A percentile compares a stretch with the other conserved stretches of the same genome.
Evolutionary conservation across 495 filamentous ascomycete species (phyloP).

Genomic region (Aspergillus leporis): DNA sequence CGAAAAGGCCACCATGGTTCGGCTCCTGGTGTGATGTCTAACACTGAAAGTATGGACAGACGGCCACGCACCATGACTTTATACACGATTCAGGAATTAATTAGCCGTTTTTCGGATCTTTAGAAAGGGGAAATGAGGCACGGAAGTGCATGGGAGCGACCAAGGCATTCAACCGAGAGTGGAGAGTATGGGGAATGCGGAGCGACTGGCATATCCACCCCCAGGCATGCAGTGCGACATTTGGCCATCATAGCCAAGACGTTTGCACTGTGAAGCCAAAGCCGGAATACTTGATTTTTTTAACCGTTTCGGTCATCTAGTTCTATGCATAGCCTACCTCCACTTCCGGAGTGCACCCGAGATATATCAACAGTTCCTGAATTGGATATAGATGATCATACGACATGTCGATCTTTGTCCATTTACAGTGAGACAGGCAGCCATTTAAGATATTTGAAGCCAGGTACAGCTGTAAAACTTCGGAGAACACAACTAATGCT

Average conservation of each 20-base stretch:
- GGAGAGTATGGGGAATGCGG: constrained; percentile 2
- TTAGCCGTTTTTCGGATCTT: neutral
- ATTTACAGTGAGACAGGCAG: neutral
- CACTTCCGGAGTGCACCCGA: neutral
- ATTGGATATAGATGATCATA: neutral
- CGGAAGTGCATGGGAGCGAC: neutral
- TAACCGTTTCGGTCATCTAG: neutral
- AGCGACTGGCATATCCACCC: neutral
- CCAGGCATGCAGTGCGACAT: neutral
- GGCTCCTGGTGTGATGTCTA: neutral
- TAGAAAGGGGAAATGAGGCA: neutral
- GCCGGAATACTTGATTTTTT: neutral
- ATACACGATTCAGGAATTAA: neutral
- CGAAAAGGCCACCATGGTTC: constrained; percentile 16
- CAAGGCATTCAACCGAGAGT: neutral
- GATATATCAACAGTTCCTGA: neutral
- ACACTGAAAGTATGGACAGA: neutral
- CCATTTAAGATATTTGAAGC: neutral
- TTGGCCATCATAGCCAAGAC: neutral
- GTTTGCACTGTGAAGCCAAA: neutral
- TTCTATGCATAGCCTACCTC: neutral
- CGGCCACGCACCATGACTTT: neutral
- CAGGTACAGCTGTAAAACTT: neutral
- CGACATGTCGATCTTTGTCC: neutral
- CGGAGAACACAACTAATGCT: neutral